A percentile compares a stretch with the other conserved stretches of the same genome.
Evolutionary conservation across 345 rosid species (phyloP).

Genomic region (Erysimum cheiranthoides): DNA sequence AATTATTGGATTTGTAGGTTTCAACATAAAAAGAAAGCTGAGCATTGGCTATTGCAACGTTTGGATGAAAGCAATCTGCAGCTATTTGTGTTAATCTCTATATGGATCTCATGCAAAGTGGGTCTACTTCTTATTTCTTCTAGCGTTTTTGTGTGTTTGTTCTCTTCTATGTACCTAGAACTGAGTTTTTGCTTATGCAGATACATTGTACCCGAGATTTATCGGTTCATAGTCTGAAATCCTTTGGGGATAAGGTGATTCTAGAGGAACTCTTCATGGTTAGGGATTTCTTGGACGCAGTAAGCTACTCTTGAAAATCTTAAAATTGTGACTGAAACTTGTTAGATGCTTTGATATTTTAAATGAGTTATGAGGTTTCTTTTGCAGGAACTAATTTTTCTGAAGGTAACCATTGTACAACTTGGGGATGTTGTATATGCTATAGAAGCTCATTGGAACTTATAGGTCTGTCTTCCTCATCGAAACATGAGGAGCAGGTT

Average conservation of each 20-base stretch:
- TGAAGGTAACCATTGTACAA: constrained; percentile 57
- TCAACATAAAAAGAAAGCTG: constrained; percentile 31
- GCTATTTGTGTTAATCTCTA: constrained; percentile 66
- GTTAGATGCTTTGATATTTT: background rate
- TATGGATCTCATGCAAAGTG: constrained; percentile 85
- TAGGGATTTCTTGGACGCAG: constrained; percentile 77
- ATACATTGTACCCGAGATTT: constrained; percentile 61
- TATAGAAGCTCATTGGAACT: constrained; percentile 8
- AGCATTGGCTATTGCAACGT: constrained; percentile 72
- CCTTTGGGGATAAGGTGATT: constrained; percentile 61
- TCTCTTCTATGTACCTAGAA: constrained; percentile 43
- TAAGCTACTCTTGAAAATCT: constrained; percentile 45
- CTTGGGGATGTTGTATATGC: constrained; percentile 1
- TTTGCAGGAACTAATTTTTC: constrained; percentile 66
- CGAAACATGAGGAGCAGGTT: constrained; percentile 48
- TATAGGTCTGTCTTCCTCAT: constrained; percentile 13
- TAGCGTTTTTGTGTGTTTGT: background rate
- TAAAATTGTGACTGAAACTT: background rate
- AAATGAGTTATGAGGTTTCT: constrained; percentile 22
- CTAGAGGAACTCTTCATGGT: constrained; percentile 67
- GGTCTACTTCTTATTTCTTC: constrained; percentile 18
- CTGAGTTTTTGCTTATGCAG: constrained; percentile 29
- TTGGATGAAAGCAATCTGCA: constrained; percentile 73
- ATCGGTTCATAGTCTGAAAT: constrained; percentile 57
- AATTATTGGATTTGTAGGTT: constrained; percentile 43